Percentiles rank a stretch among this genome's conserved stretches.
phyloP scores from a whole-genome alignment of 306 rosid species.

The Chamaecrista fasciculata region DNA sequence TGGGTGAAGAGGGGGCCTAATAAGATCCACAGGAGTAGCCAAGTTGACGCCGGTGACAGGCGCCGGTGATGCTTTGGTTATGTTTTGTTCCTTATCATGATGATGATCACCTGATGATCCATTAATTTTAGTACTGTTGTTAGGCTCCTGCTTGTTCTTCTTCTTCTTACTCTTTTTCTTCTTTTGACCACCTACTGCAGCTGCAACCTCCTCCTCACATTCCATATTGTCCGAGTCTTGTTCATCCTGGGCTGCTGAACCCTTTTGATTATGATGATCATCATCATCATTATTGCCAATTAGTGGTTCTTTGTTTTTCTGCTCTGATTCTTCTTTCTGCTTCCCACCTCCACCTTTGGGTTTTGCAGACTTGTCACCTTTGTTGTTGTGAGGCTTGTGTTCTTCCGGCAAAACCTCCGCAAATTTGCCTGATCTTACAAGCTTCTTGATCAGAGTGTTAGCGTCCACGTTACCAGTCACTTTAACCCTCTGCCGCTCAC shows the following conservation, averaged over 20 bases:
- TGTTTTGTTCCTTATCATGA: not conserved
- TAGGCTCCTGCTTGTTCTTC: slow-evolving; percentile 51
- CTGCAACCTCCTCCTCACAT: slow-evolving; percentile 31
- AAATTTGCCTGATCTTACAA: slow-evolving; percentile 65
- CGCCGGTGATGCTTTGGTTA: slow-evolving; percentile 20
- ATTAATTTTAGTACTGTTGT: no score
- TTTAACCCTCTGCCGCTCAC: slow-evolving; percentile 75
- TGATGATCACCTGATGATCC: no score
- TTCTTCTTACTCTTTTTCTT: slow-evolving; percentile 84
- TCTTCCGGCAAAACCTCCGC: slow-evolving; percentile 76
- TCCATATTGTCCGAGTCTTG: not conserved
- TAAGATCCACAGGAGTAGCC: slow-evolving; percentile 29
- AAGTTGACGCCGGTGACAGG: not conserved
- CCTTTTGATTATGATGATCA: no score
- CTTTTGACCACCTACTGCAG: slow-evolving; percentile 32
- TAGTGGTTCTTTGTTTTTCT: slow-evolving; percentile 30
- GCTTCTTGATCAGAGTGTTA: slow-evolving; percentile 71
- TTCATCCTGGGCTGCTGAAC: no score
- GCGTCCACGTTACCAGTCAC: slow-evolving; percentile 84
- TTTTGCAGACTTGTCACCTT: slow-evolving; percentile 52
- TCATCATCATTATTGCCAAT: slow-evolving; percentile 13
- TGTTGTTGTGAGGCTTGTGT: slow-evolving; percentile 37
- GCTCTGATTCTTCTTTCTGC: slow-evolving; percentile 16
- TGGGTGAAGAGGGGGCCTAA: slow-evolving; percentile 52
- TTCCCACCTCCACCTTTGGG: slow-evolving; percentile 39